These are phyloP conservation scores for Polyporus arcularius DNA, from an alignment of 768 basidiomycete genomes.

Conservation along the genomic window DNA sequence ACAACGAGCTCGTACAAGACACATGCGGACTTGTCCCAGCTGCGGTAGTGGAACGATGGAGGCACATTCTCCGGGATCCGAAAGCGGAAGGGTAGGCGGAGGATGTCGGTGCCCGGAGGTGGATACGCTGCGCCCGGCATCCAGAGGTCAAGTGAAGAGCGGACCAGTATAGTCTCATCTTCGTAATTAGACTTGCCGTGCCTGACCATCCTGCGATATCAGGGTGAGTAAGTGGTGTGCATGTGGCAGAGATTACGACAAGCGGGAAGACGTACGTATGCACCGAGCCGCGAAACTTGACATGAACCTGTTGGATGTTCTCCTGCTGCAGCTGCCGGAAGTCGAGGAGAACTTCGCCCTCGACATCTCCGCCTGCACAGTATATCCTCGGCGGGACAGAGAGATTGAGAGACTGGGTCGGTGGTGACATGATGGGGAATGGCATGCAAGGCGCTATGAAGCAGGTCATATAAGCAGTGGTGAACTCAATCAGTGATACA, in stretches of 20 bases:
- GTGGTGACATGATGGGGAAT: background rate
- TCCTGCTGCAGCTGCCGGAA: slow-evolving; percentile 12
- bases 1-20: slow-evolving; percentile 10
- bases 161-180: background rate
- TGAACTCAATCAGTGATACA: too few species aligned
- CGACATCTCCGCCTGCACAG: slow-evolving; percentile 9
- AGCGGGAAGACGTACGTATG: slow-evolving; percentile 11
- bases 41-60: slow-evolving; percentile 8
- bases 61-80: slow-evolving; percentile 9
- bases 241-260: background rate
- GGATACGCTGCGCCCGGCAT: slow-evolving; percentile 5
- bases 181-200: background rate
- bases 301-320: slow-evolving; percentile 16
- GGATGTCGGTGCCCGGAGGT: slow-evolving; percentile 1
- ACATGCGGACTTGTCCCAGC: background rate
- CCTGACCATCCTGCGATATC: slow-evolving; percentile 2
- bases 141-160: slow-evolving; percentile 12
- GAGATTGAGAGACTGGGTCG: background rate
- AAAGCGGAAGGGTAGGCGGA: slow-evolving; percentile 17
- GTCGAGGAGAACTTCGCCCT: slow-evolving; percentile 19
- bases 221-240: background rate
- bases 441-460: too few species aligned
- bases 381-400: background rate
- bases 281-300: slow-evolving; percentile 18
- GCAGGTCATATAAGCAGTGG: too few species aligned